Evolutionary conservation across 2,329 filamentous ascomycete species (phyloP), one percentile per base, ranked within the genome.

Genomic region (Huntiella omanensis): DNA sequence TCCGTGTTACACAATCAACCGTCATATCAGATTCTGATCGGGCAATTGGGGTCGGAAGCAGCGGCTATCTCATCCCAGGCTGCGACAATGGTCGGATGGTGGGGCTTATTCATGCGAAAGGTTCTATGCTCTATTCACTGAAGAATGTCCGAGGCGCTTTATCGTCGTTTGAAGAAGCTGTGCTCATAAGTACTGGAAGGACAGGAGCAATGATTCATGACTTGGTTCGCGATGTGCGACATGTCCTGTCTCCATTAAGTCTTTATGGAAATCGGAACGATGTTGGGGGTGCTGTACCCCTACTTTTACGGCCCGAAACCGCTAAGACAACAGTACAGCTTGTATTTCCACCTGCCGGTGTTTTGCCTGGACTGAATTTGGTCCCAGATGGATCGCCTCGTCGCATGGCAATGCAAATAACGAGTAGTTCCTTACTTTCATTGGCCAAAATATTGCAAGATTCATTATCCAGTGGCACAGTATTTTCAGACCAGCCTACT

Each of bases 391-490:
- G 78, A 8, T 67, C 79, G 38, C 74, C 83, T 12, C 77, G 77
- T 53, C 83, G 79, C 56, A 83, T 85, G 5, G 87, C 86, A 2
- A 71, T 94, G 17, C 86, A 87, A 10, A 96, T 87, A 1, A 95
- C 87, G 0, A 96, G 91, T 60, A 98, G 98, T 58, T 92, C 88
- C 0, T 67, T 98, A 13, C 69, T 98, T 2, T 98, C 91, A 0
- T 66, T 98, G 36, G 91, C 91, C 16, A 98, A 98, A 61, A 98
- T 98, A 33, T 93, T 94, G 53, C 91, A 98, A 60, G 91, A 98
- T 63, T 79, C 83, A 28, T 88, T 95, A 75, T 85, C 88, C 2
- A 85, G 75, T 48, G 77, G 77, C 13, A 71, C 72, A 15, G 62
- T 68, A 71, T 8, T 64, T 64, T 35, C 64, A 72, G 8, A 64